Percentiles rank a stretch among this genome's conserved stretches.
phyloP scores from a whole-genome alignment of 345 rosid species.

The Populus alba region DNA sequence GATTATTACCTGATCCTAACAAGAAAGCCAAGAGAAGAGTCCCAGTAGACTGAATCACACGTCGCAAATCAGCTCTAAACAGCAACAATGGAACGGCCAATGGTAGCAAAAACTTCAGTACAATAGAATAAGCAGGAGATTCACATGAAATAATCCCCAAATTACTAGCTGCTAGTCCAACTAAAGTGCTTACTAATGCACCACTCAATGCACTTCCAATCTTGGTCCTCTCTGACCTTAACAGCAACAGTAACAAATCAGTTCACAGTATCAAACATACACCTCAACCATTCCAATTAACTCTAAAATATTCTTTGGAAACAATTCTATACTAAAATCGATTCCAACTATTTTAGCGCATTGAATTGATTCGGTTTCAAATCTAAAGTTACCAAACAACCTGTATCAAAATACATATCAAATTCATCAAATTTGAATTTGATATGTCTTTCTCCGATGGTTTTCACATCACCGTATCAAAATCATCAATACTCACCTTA shows the following conservation, averaged over 20 bases:
- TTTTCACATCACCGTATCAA: too few relatives aligned
- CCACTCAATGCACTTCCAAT: constrained; percentile 78
- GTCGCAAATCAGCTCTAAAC: constrained; percentile 2
- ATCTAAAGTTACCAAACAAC: too few relatives aligned
- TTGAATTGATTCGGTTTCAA: too few relatives aligned
- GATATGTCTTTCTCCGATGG: too few relatives aligned
- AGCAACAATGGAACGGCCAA: constrained; percentile 73
- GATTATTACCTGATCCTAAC: not conserved
- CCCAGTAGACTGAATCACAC: not conserved
- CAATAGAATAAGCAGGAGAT: constrained; percentile 59
- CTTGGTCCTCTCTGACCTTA: constrained; percentile 88
- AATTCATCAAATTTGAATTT: too few relatives aligned
- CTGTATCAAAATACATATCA: too few relatives aligned
- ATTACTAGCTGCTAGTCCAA: constrained; percentile 81
- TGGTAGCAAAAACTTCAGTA: constrained; percentile 70
- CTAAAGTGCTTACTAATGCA: constrained; percentile 77
- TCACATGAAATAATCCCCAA: constrained; percentile 67
- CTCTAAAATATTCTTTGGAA: too few relatives aligned
- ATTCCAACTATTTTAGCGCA: too few relatives aligned
- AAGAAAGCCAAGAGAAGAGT: not conserved
- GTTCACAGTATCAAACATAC: not conserved
- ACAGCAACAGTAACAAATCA: not conserved
- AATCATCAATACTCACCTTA: too few relatives aligned
- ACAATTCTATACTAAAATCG: too few relatives aligned
- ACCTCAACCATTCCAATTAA: not conserved